Percentiles rank a stretch among this genome's conserved stretches.
phyloP scores from a whole-genome alignment of 1,284 basidiomycete genomes.

The Irpex lacteus region DNA sequence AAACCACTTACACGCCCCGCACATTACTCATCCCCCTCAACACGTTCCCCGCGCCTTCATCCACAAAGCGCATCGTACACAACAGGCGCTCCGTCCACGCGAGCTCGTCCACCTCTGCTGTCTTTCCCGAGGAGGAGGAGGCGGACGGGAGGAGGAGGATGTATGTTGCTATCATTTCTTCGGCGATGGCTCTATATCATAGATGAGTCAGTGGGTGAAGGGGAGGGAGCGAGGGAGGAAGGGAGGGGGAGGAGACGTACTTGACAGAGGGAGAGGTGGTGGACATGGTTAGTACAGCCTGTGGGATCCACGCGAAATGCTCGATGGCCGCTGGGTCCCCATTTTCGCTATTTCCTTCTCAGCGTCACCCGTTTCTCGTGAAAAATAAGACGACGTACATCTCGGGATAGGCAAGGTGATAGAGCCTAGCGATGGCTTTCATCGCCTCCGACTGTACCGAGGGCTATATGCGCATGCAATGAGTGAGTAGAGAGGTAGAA shows the following conservation, averaged over 20 bases:
- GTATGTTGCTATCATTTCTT: conserved; percentile 67
- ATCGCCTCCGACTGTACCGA: conserved; percentile 84
- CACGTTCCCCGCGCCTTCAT: conserved; percentile 53
- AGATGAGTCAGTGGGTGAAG: not conserved
- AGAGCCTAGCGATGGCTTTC: conserved; percentile 76
- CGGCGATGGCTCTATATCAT: conserved; percentile 49
- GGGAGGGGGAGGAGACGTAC: conserved; percentile 34
- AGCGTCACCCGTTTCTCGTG: conserved; percentile 8
- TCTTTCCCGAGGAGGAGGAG: conserved; percentile 46
- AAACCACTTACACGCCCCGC: conserved; percentile 48
- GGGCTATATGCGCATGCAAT: conserved; percentile 37
- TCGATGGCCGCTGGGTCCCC: conserved; percentile 69
- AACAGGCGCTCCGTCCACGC: conserved; percentile 87
- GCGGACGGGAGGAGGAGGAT: conserved; percentile 77
- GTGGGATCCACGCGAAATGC: conserved; percentile 95
- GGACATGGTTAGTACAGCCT: conserved; percentile 60
- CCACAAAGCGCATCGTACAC: conserved; percentile 70
- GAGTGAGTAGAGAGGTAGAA: no score
- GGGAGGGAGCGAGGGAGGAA: no score
- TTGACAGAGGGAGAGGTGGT: conserved; percentile 53
- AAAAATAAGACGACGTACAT: conserved; percentile 60
- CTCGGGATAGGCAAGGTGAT: conserved; percentile 81
- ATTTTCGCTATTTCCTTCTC: conserved; percentile 60
- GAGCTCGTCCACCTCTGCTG: conserved; percentile 66
- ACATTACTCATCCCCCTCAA: conserved; percentile 65